These are phyloP conservation scores for Fusarium pininemorale DNA, from an alignment of 2,329 filamentous ascomycete genomes.

Conservation along the genomic window DNA sequence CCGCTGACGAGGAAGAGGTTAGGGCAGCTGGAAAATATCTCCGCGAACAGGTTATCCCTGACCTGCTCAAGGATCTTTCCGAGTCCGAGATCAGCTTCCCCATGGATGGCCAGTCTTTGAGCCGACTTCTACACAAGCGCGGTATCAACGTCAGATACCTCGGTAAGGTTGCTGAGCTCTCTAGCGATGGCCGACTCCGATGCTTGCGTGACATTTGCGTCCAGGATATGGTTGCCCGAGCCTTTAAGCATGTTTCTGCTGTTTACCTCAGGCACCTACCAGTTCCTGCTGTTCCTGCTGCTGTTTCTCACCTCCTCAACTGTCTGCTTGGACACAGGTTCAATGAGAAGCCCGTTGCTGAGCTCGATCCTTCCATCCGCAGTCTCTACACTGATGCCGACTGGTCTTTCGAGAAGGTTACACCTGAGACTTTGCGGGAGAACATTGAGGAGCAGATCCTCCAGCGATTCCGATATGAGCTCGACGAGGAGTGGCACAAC, in stretches of 20 bases:
- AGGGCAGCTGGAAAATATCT: slow-evolving; percentile 84
- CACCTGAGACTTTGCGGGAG: slow-evolving; percentile 73
- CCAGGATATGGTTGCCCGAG: slow-evolving; percentile 94
- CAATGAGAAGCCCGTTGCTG: slow-evolving; percentile 80
- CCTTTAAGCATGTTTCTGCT: slow-evolving; percentile 92
- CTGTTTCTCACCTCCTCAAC: slow-evolving; percentile 88
- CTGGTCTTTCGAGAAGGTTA: slow-evolving; percentile 81
- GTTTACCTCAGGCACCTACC: slow-evolving; percentile 83
- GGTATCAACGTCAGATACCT: slow-evolving; percentile 97
- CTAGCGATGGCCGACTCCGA: slow-evolving; percentile 75
- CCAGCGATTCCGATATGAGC: slow-evolving; percentile 78
- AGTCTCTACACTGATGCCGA: slow-evolving; percentile 83
- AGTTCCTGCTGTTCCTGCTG: slow-evolving; percentile 79
- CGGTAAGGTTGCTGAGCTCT: slow-evolving; percentile 80
- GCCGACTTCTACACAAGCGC: slow-evolving; percentile 89
- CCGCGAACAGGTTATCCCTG: slow-evolving; percentile 80
- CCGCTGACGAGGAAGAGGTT: slow-evolving; percentile 87
- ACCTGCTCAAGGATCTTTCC: slow-evolving; percentile 84
- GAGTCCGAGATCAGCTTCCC: slow-evolving; percentile 96
- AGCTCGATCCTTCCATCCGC: slow-evolving; percentile 79
- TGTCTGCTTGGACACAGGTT: slow-evolving; percentile 83
- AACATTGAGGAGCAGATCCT: slow-evolving; percentile 77
- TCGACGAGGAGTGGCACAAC: slow-evolving; percentile 74
- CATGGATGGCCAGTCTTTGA: slow-evolving; percentile 95
- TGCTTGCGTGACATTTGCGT: slow-evolving; percentile 80